phyloP scores from a whole-genome alignment of 2,329 filamentous ascomycete species.

The Amylocarpus encephaloides region DNA sequence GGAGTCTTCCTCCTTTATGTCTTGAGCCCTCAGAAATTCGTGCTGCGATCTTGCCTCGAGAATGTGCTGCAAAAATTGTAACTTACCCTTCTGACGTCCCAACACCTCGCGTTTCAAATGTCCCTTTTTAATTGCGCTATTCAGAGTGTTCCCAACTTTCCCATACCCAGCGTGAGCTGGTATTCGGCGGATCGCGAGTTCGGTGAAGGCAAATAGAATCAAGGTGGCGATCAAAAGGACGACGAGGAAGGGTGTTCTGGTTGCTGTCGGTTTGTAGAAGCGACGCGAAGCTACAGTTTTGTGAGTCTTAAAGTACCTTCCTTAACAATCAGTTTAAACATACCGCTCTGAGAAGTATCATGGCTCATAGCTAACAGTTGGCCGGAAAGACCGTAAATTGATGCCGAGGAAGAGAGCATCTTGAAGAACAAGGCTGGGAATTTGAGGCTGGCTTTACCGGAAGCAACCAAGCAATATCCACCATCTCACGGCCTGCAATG shows the following conservation, averaged over 20 bases:
- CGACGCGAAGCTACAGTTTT: not conserved
- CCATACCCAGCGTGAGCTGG: constrained; percentile 21
- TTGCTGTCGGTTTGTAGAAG: constrained; percentile 14
- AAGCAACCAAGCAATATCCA: not conserved
- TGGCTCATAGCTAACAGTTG: not conserved
- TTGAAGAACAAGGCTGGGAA: not conserved
- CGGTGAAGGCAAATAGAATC: constrained; percentile 25
- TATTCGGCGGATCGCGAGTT: constrained; percentile 27
- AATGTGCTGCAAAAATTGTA: not conserved
- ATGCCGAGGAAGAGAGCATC: not conserved
- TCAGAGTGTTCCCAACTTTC: constrained; percentile 7
- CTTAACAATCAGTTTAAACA: not conserved
- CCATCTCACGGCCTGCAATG: too few relatives aligned
- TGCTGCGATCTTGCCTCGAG: too few relatives aligned
- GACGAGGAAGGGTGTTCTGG: constrained; percentile 10
- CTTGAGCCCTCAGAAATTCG: too few relatives aligned
- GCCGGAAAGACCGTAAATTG: not conserved
- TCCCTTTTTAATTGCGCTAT: constrained; percentile 4
- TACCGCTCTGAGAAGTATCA: not conserved
- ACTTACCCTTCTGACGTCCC: constrained; percentile 3
- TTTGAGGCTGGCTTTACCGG: not conserved
- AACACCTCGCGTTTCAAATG: not conserved
- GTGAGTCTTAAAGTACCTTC: not conserved
- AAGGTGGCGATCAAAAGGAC: constrained; percentile 12
- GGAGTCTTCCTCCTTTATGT: too few relatives aligned